Conservation (phyloP, 2,329 filamentous ascomycete species). For the Amauroascus niger region DNA sequence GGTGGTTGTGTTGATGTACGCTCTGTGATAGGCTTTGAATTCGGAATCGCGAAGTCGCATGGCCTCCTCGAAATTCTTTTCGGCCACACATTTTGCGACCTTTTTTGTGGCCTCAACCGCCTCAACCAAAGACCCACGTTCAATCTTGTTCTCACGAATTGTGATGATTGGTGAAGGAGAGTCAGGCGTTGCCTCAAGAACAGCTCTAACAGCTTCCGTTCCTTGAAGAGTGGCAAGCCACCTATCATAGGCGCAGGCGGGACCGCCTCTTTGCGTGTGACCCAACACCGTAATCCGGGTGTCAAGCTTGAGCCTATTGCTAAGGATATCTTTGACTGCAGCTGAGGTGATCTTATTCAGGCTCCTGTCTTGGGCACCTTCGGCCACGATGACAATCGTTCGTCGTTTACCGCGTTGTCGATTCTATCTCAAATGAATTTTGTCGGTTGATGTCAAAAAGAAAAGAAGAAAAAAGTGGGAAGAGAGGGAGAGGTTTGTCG, state of each 20-base stretch:
- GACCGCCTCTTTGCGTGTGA: constrained; percentile 92
- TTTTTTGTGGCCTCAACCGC: constrained; percentile 79
- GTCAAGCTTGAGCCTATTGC: constrained; percentile 69
- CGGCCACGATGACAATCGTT: constrained; percentile 95
- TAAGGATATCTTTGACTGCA: constrained; percentile 81
- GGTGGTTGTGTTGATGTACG: constrained; percentile 83
- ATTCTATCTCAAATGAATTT: constrained; percentile 49
- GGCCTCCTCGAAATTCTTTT: constrained; percentile 74
- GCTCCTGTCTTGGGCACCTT: constrained; percentile 78
- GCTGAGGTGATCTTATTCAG: constrained; percentile 72
- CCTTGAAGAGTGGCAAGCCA: constrained; percentile 89
- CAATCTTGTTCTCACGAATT: constrained; percentile 96
- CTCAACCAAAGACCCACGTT: constrained; percentile 77
- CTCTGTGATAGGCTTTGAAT: constrained; percentile 83
- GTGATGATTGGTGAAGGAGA: constrained; percentile 91
- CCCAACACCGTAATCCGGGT: constrained; percentile 91
- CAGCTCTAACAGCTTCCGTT: constrained; percentile 85
- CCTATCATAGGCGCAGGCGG: constrained; percentile 86
- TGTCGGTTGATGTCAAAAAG: not conserved
- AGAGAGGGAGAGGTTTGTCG: not conserved
- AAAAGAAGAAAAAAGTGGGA: constrained; percentile 29
- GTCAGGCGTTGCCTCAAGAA: constrained; percentile 78
- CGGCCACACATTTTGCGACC: constrained; percentile 70
- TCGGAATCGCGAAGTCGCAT: constrained; percentile 86
- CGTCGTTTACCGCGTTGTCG: constrained; percentile 83